Evolutionary conservation across 148 eudicot genomes (phyloP).

Genomic region (Silene uniflora): DNA sequence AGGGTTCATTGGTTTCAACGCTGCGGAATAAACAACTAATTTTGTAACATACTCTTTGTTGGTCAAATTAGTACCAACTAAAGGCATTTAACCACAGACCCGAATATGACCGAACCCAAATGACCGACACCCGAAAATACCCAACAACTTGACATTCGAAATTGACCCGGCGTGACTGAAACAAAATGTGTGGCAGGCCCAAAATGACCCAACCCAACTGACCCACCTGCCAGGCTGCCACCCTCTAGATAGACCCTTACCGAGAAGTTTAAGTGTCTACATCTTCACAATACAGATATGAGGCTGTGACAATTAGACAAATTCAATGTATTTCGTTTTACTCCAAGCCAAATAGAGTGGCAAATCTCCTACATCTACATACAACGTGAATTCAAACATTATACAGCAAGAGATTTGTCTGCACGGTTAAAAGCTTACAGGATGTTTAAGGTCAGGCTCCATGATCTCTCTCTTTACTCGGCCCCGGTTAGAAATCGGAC

Average conservation of each 20-base stretch:
- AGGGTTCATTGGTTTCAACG: too few relatives aligned
- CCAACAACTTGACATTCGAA: too few relatives aligned
- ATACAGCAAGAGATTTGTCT: background rate
- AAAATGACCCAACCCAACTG: too few relatives aligned
- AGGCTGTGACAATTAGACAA: background rate
- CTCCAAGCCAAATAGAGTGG: background rate
- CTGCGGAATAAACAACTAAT: too few relatives aligned
- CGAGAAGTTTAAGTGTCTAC: background rate
- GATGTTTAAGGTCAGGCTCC: slow-evolving; percentile 50
- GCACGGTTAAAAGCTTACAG: slow-evolving; percentile 32
- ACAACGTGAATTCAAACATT: background rate
- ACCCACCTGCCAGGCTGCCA: too few relatives aligned
- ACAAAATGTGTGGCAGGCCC: too few relatives aligned
- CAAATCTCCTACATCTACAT: background rate
- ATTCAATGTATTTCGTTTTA: background rate
- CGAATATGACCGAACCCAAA: too few relatives aligned
- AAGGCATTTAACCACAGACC: too few relatives aligned
- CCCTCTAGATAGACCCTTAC: background rate
- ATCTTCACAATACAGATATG: background rate
- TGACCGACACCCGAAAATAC: too few relatives aligned
- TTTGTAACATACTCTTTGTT: too few relatives aligned
- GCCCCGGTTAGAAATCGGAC: slow-evolving; percentile 39
- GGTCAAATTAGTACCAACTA: too few relatives aligned
- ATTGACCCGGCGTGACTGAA: too few relatives aligned
- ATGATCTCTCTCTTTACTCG: slow-evolving; percentile 69